Evolutionary conservation across 2,329 filamentous ascomycete genomes (phyloP), one percentile per base, ranked within the genome.

Genomic region (Dendrostoma leiphaemia): DNA sequence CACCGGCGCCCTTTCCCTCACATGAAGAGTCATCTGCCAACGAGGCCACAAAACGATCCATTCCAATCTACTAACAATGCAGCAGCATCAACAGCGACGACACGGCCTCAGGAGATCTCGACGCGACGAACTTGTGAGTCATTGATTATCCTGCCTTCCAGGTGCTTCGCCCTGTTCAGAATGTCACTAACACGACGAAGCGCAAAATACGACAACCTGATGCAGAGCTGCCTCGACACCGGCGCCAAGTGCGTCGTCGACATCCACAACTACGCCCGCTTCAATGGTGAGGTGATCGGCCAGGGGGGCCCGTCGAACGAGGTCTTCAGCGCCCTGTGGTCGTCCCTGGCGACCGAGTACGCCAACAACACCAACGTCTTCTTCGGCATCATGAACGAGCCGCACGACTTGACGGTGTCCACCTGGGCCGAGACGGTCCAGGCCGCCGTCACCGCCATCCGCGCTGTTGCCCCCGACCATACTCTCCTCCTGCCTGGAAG

Each of bases 321-420:
- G 10, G 68, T 82, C 12, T 96, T 86, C 60, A 77, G 74, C 4
- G 71, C 70, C 31, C 65, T 86, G 3, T 88, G 84, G 84, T 66
- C 62, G 2, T 74, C 80, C 48, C 65, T 83, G 7, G 84, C 84
- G 1, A 70, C 68, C 0, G 80, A 82, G 62, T 88, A 87, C 67
- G 74, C 72, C 17, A 61, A 62, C 5, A 69, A 81, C 40, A 65
- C 73, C 28, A 81, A 79, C 53, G 69, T 88, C 35, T 73, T 78
- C 6, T 85, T 88, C 60, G 84, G 83, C 3, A 64, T 88, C 41
- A 87, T 88, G 83, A 88, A 88, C 67, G 85, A 83, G 69, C 84
- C 85, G 3, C 82, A 86, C 63, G 79, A 82, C 45, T 65, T 80
- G 48, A 56, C 56, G 6, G 76, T 84, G 62, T 67, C 66, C 23